Percentiles rank a stretch among this genome's conserved stretches.
These are phyloP conservation scores for Metarhizium sp. DNA, from an alignment of 2,329 filamentous ascomycete genomes.

Conservation along the genomic window DNA sequence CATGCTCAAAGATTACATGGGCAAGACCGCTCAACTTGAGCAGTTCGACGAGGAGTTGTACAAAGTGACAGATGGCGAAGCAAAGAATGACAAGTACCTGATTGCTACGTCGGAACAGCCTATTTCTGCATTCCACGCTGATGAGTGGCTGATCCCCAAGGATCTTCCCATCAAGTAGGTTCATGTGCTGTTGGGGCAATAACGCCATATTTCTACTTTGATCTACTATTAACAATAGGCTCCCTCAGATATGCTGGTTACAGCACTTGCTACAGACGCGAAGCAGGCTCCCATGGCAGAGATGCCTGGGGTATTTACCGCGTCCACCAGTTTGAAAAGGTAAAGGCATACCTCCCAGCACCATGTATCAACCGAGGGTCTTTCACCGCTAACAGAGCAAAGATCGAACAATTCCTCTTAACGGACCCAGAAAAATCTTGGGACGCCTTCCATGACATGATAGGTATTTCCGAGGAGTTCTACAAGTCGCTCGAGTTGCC, in stretches of 20 bases:
- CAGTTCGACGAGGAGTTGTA: conserved; percentile 98
- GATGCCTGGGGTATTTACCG: conserved; percentile 98
- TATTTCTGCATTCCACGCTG: conserved; percentile 82
- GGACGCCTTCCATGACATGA: conserved; percentile 92
- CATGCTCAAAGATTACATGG: conserved; percentile 94
- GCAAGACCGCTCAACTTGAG: conserved; percentile 92
- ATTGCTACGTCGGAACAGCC: conserved; percentile 88
- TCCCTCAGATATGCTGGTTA: conserved; percentile 76
- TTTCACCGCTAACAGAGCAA: background rate
- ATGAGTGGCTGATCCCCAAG: conserved; percentile 81
- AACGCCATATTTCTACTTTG: background rate
- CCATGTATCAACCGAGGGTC: background rate
- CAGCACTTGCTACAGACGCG: conserved; percentile 91
- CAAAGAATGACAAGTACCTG: conserved; percentile 75
- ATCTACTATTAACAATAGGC: background rate
- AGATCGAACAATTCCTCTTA: conserved; percentile 68
- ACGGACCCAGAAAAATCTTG: conserved; percentile 85
- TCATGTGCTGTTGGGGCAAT: background rate
- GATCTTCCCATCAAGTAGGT: conserved; percentile 77
- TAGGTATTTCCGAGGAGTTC: conserved; percentile 82
- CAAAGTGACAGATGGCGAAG: conserved; percentile 85
- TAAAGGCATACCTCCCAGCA: conserved; percentile 14
- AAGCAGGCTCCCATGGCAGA: conserved; percentile 76
- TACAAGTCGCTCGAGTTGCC: conserved; percentile 84
- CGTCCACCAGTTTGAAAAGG: conserved; percentile 96